These are phyloP conservation scores for Turnera subulata DNA, from an alignment of 345 rosid genomes.

Conservation along the genomic window DNA sequence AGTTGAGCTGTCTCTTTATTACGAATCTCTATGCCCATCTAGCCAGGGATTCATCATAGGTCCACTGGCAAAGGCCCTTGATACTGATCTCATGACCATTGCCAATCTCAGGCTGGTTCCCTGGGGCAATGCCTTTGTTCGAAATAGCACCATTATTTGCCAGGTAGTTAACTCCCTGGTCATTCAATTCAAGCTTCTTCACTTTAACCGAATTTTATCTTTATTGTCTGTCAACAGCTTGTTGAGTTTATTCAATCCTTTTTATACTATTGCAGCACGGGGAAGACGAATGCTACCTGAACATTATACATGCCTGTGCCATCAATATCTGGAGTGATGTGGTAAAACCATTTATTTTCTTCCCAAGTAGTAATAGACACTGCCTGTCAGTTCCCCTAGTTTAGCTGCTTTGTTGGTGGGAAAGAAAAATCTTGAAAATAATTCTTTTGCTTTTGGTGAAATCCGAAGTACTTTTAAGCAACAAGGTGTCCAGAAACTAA, in stretches of 20 bases:
- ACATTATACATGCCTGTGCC: slow-evolving; percentile 58
- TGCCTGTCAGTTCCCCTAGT: background rate
- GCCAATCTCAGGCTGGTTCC: slow-evolving; percentile 36
- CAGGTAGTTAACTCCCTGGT: slow-evolving; percentile 36
- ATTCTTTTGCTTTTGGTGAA: background rate
- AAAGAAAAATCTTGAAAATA: background rate
- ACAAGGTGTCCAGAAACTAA: background rate
- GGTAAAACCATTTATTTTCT: slow-evolving; percentile 17
- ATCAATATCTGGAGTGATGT: slow-evolving; percentile 43
- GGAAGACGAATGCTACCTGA: slow-evolving; percentile 61
- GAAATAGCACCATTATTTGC: slow-evolving; percentile 20
- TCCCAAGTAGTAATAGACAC: background rate
- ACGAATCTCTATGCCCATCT: slow-evolving; percentile 35
- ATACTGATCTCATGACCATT: slow-evolving; percentile 26
- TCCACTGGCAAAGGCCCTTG: slow-evolving; percentile 15
- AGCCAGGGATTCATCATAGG: slow-evolving; percentile 23
- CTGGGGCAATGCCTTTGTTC: slow-evolving; percentile 29
- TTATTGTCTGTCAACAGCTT: background rate
- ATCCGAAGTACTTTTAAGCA: background rate
- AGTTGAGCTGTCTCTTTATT: slow-evolving; percentile 34
- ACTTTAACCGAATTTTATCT: no score
- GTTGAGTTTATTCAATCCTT: background rate
- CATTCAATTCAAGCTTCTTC: background rate
- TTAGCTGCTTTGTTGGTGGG: background rate
- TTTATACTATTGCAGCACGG: slow-evolving; percentile 46